phyloP scores from a whole-genome alignment of 208 protist species.

The Acanthamoeba culbertsoni region DNA sequence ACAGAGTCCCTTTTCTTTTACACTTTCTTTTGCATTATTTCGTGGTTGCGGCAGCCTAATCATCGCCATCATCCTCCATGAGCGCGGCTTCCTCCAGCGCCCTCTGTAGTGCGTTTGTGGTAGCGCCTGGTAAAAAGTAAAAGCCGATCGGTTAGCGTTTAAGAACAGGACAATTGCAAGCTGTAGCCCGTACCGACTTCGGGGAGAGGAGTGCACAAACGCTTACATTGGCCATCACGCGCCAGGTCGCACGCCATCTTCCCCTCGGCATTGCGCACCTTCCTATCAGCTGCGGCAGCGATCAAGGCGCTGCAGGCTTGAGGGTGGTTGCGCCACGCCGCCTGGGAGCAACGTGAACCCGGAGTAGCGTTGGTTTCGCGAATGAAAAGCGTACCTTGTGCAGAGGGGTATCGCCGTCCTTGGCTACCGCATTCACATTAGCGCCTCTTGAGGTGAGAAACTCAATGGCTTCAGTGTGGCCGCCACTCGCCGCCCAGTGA shows the following conservation, averaged over 20 bases:
- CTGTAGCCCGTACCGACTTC: background rate
- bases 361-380: no score
- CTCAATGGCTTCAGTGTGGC: constrained; percentile 21
- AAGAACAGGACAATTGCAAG: background rate
- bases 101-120: constrained; percentile 33
- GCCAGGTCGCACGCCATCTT: background rate
- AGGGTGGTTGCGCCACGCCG: constrained; percentile 30
- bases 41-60: background rate
- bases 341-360: background rate
- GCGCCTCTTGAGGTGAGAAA: background rate
- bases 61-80: constrained; percentile 38
- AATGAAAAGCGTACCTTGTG: background rate
- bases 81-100: constrained; percentile 25
- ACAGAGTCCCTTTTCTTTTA: background rate
- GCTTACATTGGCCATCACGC: background rate
- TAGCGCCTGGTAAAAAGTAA: constrained; percentile 1
- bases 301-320: constrained; percentile 6
- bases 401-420: constrained; percentile 40
- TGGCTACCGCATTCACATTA: constrained; percentile 2
- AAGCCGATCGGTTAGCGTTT: no score
- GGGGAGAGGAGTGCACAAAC: background rate
- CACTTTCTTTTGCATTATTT: background rate
- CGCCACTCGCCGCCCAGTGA: constrained; percentile 49
- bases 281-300: background rate
- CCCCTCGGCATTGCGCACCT: background rate